These are phyloP conservation scores for Ampelocalamus luodianensis DNA, from an alignment of 176 grass and related monocot genomes.

Conservation along the genomic window DNA sequence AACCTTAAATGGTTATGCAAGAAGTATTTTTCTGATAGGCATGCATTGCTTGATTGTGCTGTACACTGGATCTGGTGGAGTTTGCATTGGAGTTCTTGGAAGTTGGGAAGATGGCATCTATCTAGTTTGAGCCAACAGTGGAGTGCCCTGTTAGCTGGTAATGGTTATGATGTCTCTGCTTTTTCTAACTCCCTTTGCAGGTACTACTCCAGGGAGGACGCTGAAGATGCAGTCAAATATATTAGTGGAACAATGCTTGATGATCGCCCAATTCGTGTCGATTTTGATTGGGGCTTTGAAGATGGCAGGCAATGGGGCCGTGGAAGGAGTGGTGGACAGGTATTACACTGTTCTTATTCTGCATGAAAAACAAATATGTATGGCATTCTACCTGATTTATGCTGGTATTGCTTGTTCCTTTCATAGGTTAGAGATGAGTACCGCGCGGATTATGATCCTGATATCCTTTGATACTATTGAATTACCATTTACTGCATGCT, in stretches of 20 bases:
- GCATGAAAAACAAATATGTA: constrained; percentile 22
- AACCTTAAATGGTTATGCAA: background rate
- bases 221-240: constrained; percentile 98
- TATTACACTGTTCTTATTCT: constrained; percentile 42
- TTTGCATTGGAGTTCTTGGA: constrained; percentile 8
- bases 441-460: constrained; percentile 98
- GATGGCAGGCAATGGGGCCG: constrained; percentile 88
- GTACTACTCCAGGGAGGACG: constrained; percentile 95
- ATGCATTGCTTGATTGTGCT: background rate
- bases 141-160: background rate
- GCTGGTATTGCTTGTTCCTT: constrained; percentile 40
- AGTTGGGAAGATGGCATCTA: constrained; percentile 3
- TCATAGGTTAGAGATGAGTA: constrained; percentile 89
- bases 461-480: constrained; percentile 58
- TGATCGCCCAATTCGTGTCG: constrained; percentile 87
- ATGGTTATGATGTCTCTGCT: background rate
- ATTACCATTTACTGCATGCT: background rate
- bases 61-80: background rate
- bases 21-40: background rate
- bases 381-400: constrained; percentile 16
- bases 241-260: constrained; percentile 97
- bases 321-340: constrained; percentile 94
- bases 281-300: constrained; percentile 77
- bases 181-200: constrained; percentile 47
- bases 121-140: constrained; percentile 20